Conservation (phyloP, 495 filamentous ascomycete genomes). For the Barbatosphaeria neglecta region DNA sequence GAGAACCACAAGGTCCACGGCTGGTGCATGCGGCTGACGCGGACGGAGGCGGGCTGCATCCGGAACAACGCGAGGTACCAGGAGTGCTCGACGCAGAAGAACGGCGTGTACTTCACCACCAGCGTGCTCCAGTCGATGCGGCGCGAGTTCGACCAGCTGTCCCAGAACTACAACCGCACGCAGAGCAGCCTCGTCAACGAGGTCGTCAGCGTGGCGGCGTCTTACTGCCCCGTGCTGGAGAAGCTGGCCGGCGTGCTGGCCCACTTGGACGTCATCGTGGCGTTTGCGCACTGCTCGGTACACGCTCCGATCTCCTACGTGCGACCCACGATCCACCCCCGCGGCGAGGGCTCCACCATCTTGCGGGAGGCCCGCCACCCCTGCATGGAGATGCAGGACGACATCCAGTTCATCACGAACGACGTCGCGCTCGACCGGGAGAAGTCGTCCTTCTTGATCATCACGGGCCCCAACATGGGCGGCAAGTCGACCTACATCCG, state of each 20-base stretch:
- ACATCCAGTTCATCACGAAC: conserved; percentile 97
- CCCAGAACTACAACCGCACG: conserved; percentile 90
- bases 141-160: conserved; percentile 87
- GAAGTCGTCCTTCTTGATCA: conserved; percentile 84
- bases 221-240: conserved; percentile 90
- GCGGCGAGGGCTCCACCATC: conserved; percentile 81
- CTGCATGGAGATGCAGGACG: conserved; percentile 99
- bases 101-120: conserved; percentile 97
- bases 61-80: conserved; percentile 81
- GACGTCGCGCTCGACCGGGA: conserved; percentile 78
- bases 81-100: conserved; percentile 97
- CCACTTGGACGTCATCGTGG: conserved; percentile 93
- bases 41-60: conserved; percentile 86
- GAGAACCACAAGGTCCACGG: conserved; percentile 94
- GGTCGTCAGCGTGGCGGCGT: conserved; percentile 85
- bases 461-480: conserved; percentile 98
- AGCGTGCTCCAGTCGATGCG: conserved; percentile 68
- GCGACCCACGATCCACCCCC: conserved; percentile 81
- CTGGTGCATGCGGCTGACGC: conserved; percentile 91
- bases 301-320: conserved; percentile 89
- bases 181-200: conserved; percentile 86
- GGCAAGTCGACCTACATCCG: conserved; percentile 98
- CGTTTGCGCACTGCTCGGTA: conserved; percentile 86
- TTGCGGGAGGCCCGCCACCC: conserved; percentile 91
- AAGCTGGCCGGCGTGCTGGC: conserved; percentile 78